phyloP scores from a whole-genome alignment of 495 filamentous ascomycete genomes.

The Terfezia claveryi region DNA sequence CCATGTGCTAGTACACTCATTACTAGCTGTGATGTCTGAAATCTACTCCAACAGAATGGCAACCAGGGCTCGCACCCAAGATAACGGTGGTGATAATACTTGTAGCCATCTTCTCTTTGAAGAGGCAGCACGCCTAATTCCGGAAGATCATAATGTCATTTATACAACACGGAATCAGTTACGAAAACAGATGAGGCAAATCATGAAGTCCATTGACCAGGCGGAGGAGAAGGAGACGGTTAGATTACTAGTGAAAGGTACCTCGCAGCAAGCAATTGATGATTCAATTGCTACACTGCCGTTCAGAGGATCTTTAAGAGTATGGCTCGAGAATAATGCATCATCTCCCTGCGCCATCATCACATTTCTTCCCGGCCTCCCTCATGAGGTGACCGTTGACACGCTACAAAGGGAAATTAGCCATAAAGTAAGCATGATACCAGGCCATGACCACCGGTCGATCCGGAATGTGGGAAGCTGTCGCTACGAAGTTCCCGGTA shows the following conservation, averaged over 20 bases:
- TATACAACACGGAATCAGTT: not conserved
- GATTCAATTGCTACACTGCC: not conserved
- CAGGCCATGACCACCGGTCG: not conserved
- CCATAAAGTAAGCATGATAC: not conserved
- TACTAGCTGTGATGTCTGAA: too few species aligned
- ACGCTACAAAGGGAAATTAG: not conserved
- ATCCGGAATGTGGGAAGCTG: not conserved
- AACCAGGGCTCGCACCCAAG: too few species aligned
- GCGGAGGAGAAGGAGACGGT: not conserved
- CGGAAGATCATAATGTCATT: not conserved
- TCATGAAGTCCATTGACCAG: not conserved
- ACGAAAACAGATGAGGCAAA: not conserved
- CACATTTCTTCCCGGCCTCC: not conserved
- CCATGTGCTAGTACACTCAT: too few species aligned
- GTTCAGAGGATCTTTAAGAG: not conserved
- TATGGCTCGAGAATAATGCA: not conserved
- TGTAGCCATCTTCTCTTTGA: too few species aligned
- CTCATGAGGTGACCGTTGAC: not conserved
- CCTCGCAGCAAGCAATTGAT: not conserved
- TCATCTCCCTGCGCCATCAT: not conserved
- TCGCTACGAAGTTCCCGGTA: not conserved
- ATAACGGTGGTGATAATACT: too few species aligned
- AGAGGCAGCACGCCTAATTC: too few species aligned
- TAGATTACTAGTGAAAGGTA: not conserved
- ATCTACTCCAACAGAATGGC: too few species aligned